phyloP scores from a whole-genome alignment of 352 stramenopile genomes.

The Hyaloperonospora arabidopsidis region DNA sequence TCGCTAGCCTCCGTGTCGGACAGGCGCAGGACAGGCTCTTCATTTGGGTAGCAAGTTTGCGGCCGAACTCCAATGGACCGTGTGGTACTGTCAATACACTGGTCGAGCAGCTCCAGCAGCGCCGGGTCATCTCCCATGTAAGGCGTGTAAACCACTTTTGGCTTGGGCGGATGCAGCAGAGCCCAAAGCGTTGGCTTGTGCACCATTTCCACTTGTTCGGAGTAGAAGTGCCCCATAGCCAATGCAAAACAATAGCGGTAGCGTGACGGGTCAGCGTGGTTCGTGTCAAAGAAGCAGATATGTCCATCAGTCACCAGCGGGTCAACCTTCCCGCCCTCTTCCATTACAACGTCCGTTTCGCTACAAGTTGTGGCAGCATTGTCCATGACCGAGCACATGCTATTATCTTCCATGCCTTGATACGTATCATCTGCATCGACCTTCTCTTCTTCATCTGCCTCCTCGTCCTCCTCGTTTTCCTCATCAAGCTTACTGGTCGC shows the following conservation, averaged over 20 bases:
- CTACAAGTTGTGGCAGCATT: constrained; percentile 1
- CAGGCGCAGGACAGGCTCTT: constrained; percentile 31
- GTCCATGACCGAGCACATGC: not conserved
- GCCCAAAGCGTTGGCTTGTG: constrained; percentile 35
- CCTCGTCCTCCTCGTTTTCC: constrained; percentile 9
- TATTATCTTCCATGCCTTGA: constrained; percentile 9
- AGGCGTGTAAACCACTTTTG: constrained; percentile 39
- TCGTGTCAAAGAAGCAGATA: constrained; percentile 62
- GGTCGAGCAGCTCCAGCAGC: constrained; percentile 41
- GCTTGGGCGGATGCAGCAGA: constrained; percentile 28
- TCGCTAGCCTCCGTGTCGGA: constrained; percentile 11
- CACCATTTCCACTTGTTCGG: constrained; percentile 36
- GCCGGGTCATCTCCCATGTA: constrained; percentile 44
- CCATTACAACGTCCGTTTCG: constrained; percentile 11
- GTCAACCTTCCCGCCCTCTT: constrained; percentile 16
- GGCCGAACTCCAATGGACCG: constrained; percentile 37
- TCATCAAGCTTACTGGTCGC: constrained; percentile 3
- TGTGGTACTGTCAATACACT: constrained; percentile 56
- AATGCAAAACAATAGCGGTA: constrained; percentile 60
- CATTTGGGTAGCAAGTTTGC: constrained; percentile 37
- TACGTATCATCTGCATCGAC: not conserved
- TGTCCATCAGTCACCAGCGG: constrained; percentile 52
- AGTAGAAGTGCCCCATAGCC: constrained; percentile 48
- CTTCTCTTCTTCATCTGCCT: not conserved
- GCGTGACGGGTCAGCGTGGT: constrained; percentile 44